Base-by-base conservation (phyloP, 345 rosid genomes). In the Pugionium cornutum region DNA sequence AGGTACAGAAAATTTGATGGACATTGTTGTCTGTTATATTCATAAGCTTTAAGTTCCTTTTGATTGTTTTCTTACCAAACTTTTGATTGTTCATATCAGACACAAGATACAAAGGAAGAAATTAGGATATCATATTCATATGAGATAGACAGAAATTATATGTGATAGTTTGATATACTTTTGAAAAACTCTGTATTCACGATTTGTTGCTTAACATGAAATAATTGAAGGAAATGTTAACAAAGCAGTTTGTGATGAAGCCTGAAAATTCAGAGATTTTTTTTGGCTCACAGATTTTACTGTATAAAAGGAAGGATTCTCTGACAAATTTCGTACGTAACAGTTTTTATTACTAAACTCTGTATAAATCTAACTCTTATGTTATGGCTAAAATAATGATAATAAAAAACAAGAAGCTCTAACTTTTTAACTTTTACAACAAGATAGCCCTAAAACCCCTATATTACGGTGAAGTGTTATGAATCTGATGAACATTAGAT, bases 401-500 rank as follows among this genome's bases (percentile, higher is more conserved):
- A 6, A 54, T 11, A 58, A 53, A 53, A 32, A 44, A 18, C 45
- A 67, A 39, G 67, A 54, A 67, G 45, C 68, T 29, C 68, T 65
- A 65, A 64, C 46, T 42, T 71, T 64, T 28, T 64, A 71, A 73
- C 68, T 73, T 73, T 67, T 73, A 73, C 77, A 73, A 66, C 58
- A 73, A 66, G 58, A 66, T 46, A 52, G 35, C 7, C 68, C 73
- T 67, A 73, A 66, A 39, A 36, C 6, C 6, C 62, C 29, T 66
- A 54, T 64, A 35, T 64, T 59, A 73, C 7, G 87, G 83, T 56
- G 91, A 86, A 75, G 78, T 78, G 75, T 71, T 64, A 73, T 83
- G 87, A 79, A 75, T 77, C 68, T 83, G 91, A 52, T 73, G 74
- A 77, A 83, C 80, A 79, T 80, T 83, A 4, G 96, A 91, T 55